Evolutionary conservation across 2,329 filamentous ascomycete genomes (phyloP).

Genomic region (Beauveria sp.): DNA sequence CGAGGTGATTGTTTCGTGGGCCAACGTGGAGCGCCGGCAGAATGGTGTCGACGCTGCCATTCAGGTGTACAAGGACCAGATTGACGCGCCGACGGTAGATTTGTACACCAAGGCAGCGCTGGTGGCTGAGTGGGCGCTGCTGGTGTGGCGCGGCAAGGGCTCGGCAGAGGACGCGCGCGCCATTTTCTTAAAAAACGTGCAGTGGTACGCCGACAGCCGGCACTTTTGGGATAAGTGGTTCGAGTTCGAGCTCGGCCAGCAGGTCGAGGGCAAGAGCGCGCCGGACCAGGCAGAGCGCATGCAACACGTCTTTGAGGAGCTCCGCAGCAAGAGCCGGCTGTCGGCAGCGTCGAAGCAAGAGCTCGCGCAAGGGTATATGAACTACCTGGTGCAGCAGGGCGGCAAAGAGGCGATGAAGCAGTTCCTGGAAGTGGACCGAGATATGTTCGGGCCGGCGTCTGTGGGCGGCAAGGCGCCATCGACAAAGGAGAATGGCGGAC

Average conservation of each 20-base stretch:
- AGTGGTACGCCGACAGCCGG: constrained; percentile 77
- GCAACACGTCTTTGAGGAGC: constrained; percentile 69
- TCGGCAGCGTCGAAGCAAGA: constrained; percentile 61
- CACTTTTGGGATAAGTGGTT: constrained; percentile 89
- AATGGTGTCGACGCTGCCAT: constrained; percentile 78
- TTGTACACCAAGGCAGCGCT: constrained; percentile 78
- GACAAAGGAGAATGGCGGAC: constrained; percentile 38
- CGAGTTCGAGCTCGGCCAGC: constrained; percentile 80
- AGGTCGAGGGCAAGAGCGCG: constrained; percentile 58
- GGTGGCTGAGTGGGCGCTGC: constrained; percentile 77
- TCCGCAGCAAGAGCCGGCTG: constrained; percentile 66
- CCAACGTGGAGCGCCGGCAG: constrained; percentile 78
- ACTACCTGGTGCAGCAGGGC: constrained; percentile 75
- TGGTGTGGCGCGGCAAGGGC: constrained; percentile 84
- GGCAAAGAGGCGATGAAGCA: constrained; percentile 78
- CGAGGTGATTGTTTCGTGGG: constrained; percentile 81
- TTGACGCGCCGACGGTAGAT: constrained; percentile 64
- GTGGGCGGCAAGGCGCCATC: constrained; percentile 18
- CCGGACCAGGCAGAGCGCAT: constrained; percentile 62
- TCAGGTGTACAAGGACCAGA: constrained; percentile 71
- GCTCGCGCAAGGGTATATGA: constrained; percentile 70
- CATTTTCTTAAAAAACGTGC: constrained; percentile 73
- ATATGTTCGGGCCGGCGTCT: constrained; percentile 47
- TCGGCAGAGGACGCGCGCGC: constrained; percentile 72
- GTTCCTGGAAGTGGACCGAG: constrained; percentile 73